A percentile compares a stretch with the other conserved stretches of the same genome.
Evolutionary conservation across 2,329 filamentous ascomycete species (phyloP).

Genomic region (Penicillium aurantiogriseum): DNA sequence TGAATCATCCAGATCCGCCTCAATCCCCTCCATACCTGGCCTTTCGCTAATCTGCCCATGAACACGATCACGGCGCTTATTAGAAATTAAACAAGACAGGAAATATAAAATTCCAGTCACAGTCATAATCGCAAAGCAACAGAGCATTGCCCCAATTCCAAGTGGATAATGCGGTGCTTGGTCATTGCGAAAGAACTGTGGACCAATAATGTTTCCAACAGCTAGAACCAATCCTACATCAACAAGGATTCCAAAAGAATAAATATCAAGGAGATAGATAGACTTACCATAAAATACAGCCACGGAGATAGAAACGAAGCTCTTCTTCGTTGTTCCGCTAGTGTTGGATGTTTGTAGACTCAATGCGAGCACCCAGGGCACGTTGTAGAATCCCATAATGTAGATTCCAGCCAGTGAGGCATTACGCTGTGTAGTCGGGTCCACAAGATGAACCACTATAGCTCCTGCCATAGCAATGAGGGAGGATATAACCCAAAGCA

Average conservation of each 20-base stretch:
- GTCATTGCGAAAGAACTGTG: background rate
- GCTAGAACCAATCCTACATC: background rate
- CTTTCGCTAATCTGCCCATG: background rate
- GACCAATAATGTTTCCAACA: background rate
- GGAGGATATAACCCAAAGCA: background rate
- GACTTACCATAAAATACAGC: background rate
- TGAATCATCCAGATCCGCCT: background rate
- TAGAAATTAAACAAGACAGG: background rate
- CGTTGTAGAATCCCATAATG: background rate
- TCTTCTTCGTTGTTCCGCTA: background rate
- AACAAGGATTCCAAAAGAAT: background rate
- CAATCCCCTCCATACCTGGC: background rate
- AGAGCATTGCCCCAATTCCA: background rate
- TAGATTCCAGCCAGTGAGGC: background rate
- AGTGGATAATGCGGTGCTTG: background rate
- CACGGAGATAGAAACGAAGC: background rate
- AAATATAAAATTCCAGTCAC: background rate
- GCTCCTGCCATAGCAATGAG: background rate
- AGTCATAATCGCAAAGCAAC: background rate
- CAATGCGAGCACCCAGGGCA: background rate
- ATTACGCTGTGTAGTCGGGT: background rate
- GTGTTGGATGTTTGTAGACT: background rate
- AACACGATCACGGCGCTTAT: background rate
- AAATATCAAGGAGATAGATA: background rate
- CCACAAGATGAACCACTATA: background rate